Evolutionary conservation across 1,284 basidiomycete genomes (phyloP).

Genomic region (Apiotrichum sp.): DNA sequence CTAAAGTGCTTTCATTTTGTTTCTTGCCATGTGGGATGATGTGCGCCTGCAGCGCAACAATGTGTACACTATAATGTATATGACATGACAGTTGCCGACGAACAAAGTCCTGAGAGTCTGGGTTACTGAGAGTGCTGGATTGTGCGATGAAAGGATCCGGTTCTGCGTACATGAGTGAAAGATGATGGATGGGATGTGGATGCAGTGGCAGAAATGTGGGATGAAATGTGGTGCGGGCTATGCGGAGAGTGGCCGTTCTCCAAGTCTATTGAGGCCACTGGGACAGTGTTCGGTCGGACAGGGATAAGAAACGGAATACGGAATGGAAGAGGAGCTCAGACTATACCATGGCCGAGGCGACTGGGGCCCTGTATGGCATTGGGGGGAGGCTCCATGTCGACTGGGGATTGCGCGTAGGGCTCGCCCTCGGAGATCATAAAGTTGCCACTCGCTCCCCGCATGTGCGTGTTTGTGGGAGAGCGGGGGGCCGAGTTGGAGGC

Average conservation of each 20-base stretch:
- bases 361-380: background rate
- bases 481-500: background rate
- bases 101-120: background rate
- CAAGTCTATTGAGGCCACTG: background rate
- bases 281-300: no score
- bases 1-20: no score
- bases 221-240: background rate
- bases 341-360: background rate
- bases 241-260: background rate
- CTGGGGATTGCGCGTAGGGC: background rate
- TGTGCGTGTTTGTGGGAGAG: background rate
- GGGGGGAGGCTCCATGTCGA: background rate
- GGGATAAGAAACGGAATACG: background rate
- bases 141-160: background rate
- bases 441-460: background rate
- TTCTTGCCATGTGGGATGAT: background rate
- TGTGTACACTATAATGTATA: constrained; percentile 2
- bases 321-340: background rate
- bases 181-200: no score
- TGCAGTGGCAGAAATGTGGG: no score
- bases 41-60: background rate
- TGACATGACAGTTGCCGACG: background rate
- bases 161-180: background rate
- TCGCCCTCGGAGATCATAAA: background rate
- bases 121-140: background rate